Percentiles rank a stretch among this genome's conserved stretches.
phyloP scores from a whole-genome alignment of 2,329 filamentous ascomycete species.

The Monilinia fructigena region DNA sequence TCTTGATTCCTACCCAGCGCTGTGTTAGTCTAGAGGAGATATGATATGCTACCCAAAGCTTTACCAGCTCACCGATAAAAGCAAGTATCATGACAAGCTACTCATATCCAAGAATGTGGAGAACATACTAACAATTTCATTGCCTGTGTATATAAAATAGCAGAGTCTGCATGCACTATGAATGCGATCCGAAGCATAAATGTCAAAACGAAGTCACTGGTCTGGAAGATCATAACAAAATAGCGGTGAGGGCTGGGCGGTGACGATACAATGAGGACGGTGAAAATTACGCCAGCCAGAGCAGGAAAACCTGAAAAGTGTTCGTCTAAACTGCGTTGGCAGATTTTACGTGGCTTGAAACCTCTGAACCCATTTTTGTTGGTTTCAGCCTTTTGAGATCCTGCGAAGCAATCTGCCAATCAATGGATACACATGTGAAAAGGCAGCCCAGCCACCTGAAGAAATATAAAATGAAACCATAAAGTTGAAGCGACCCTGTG shows the following conservation, averaged over 20 bases:
- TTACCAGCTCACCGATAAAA: background rate
- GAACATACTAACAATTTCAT: background rate
- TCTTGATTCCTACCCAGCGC: background rate
- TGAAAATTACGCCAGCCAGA: background rate
- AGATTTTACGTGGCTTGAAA: background rate
- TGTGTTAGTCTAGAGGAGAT: background rate
- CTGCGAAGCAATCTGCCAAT: background rate
- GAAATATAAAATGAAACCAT: background rate
- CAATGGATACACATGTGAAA: background rate
- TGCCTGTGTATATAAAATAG: background rate
- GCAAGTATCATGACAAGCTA: background rate
- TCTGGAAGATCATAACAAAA: background rate
- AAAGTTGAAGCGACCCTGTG: too few species aligned
- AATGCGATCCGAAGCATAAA: background rate
- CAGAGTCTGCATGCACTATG: background rate
- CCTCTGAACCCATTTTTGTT: background rate
- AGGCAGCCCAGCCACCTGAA: background rate
- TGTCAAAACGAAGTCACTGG: background rate
- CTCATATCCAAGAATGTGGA: background rate
- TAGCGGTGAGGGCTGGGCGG: constrained; percentile 7
- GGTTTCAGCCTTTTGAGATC: background rate
- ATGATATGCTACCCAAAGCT: background rate
- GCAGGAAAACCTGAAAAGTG: background rate
- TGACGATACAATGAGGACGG: background rate
- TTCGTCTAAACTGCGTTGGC: background rate